Evolutionary conservation across 192 early-diverging fungal species (phyloP).

Genomic region (Entophlyctis helioformis): DNA sequence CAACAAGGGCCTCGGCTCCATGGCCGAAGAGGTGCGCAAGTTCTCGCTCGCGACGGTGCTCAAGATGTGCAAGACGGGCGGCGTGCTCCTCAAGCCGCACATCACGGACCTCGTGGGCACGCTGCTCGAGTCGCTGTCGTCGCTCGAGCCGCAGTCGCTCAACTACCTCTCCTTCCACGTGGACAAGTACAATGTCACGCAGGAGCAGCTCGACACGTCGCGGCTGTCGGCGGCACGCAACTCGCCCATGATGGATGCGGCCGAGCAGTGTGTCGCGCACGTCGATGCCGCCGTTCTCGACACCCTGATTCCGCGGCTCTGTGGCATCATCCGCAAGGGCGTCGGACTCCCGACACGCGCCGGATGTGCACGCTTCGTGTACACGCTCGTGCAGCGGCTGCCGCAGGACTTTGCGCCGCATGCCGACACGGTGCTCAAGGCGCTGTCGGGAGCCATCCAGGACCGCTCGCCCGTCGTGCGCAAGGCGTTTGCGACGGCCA

Average conservation of each 20-base stretch:
- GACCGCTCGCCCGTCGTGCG: conserved; percentile 72
- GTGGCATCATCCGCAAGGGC: conserved; percentile 63
- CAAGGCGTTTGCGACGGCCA: conserved; percentile 74
- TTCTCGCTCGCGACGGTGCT: conserved; percentile 73
- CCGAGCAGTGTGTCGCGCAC: conserved; percentile 66
- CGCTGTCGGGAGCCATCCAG: conserved; percentile 58
- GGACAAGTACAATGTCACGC: conserved; percentile 71
- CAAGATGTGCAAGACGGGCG: conserved; percentile 69
- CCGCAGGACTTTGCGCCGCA: conserved; percentile 51
- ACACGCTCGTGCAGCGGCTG: conserved; percentile 60
- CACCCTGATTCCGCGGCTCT: conserved; percentile 54
- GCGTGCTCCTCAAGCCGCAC: conserved; percentile 58
- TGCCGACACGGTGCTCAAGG: conserved; percentile 65
- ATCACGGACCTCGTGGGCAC: conserved; percentile 59
- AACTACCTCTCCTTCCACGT: conserved; percentile 89
- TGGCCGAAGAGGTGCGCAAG: conserved; percentile 75
- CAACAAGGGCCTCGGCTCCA: conserved; percentile 56
- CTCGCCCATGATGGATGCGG: conserved; percentile 91
- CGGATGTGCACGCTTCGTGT: conserved; percentile 77
- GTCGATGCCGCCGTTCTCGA: conserved; percentile 59
- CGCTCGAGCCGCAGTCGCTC: conserved; percentile 56
- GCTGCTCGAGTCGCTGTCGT: conserved; percentile 72
- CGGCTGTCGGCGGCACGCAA: conserved; percentile 69
- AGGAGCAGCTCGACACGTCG: conserved; percentile 72
- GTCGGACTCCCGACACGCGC: conserved; percentile 87